Evolutionary conservation across 139 green algal species (phyloP), one percentile per base, ranked within the genome.

Genomic region (Asterochloris erici): DNA sequence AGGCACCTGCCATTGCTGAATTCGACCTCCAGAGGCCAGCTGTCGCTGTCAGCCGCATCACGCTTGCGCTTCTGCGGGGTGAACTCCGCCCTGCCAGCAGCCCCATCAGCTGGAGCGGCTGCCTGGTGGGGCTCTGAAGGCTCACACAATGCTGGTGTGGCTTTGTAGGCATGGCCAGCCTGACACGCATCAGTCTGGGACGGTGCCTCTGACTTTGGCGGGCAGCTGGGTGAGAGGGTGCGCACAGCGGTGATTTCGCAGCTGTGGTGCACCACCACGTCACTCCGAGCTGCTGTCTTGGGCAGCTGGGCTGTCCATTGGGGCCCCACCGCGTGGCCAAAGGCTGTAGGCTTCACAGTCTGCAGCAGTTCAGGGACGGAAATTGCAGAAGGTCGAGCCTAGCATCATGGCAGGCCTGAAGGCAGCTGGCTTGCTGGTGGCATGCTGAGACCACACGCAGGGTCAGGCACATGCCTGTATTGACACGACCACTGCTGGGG

Each of bases 291-390:
- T 9, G 73, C 47, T 11, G 70, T 70, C 14, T 61, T 54, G 29
- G 79, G 73, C 81, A 92, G 83, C 21, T 73, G 64, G 17, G 81
- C 47, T 15, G 88, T 78, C 89, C 89, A 94, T n/a, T 83, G 87
- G 19, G 91, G 88, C 12, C 90, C 88, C 74, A 91, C 91, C 12
- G 89, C 89, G 82, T 89, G 87, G 15, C 90, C 89, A 84, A 83
- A 84, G 70, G 74, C 79, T 60, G 2, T 54, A 54, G 38, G n/a
- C 69, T 61, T 81, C 0, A 74, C 26, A 24, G n/a, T 63, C 77
- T 71, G 77, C 77, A 74, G 12, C 14, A 81, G n/a, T 1, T 21
- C 38, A 6, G 2, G 38, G 38, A 54, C 2, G 38, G 2, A 6
- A 2, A 10, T 54, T 54, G 38, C 38, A 54, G 38, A 2, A 54